These are phyloP conservation scores for Apiotrichum porosum DNA, from an alignment of 1,284 basidiomycete species.

Conservation along the genomic window DNA sequence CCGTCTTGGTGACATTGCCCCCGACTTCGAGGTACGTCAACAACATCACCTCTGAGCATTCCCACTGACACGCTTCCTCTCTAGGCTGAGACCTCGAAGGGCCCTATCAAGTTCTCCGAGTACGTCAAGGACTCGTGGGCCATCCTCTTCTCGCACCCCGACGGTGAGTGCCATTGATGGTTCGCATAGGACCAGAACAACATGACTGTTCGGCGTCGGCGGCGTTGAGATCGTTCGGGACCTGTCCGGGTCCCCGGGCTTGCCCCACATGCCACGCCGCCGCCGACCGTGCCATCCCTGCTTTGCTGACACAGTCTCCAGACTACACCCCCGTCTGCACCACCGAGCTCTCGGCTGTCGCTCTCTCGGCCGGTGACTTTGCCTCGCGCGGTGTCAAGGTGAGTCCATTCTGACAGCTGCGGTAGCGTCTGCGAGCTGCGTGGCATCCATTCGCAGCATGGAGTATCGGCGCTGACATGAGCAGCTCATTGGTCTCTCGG, in stretches of 20 bases:
- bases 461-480: too few species aligned
- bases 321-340: constrained; percentile 65
- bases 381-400: constrained; percentile 78
- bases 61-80: constrained; percentile 51
- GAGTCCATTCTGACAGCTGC: constrained; percentile 3
- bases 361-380: constrained; percentile 81
- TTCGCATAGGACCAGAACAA: too few species aligned
- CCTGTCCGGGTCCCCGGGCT: too few species aligned
- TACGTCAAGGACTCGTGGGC: constrained; percentile 87
- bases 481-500: constrained; percentile 80
- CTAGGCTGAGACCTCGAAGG: constrained; percentile 68
- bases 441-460: too few species aligned
- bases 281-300: too few species aligned
- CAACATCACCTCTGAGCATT: not conserved
- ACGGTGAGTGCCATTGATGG: too few species aligned
- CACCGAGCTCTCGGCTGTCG: constrained; percentile 94
- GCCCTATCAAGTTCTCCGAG: constrained; percentile 70
- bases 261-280: not conserved
- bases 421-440: not conserved
- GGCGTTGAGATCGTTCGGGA: too few species aligned
- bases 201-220: too few species aligned
- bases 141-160: constrained; percentile 90
- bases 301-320: too few species aligned
- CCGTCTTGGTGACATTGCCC: constrained; percentile 44
- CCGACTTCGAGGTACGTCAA: constrained; percentile 32